Conservation (phyloP, 495 filamentous ascomycete genomes). For the Aspergillus wentii region DNA sequence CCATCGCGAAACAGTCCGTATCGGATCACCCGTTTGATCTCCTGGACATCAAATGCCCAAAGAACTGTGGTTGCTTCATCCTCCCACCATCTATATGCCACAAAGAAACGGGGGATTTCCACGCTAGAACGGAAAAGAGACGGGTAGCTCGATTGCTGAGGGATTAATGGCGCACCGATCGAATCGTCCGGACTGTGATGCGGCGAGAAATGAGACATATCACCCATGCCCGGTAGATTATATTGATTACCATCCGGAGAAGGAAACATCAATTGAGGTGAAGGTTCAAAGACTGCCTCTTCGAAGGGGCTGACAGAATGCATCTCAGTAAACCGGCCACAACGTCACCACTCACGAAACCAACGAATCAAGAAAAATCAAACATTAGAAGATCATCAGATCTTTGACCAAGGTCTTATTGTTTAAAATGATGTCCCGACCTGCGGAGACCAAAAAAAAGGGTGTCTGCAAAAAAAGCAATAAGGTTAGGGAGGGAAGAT, state of each 20-base stretch:
- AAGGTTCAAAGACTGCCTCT: neutral
- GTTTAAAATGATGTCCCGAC: no score
- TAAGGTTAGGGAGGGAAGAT: no score
- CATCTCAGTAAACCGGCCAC: neutral
- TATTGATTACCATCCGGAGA: no score
- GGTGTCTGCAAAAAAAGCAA: no score
- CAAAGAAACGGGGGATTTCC: constrained; percentile 28
- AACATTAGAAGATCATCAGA: no score
- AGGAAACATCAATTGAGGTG: no score
- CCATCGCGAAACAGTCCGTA: constrained; percentile 32
- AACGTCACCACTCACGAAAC: no score
- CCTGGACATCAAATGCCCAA: constrained; percentile 37
- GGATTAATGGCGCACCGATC: constrained; percentile 6
- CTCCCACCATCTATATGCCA: constrained; percentile 39
- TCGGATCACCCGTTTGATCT: constrained; percentile 34
- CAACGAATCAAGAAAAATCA: no score
- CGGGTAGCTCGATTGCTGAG: constrained; percentile 20
- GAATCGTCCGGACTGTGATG: neutral
- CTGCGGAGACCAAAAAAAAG: no score
- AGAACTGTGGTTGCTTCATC: constrained; percentile 35
- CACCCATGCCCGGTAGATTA: no score
- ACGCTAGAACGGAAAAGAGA: constrained; percentile 24
- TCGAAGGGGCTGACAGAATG: neutral
- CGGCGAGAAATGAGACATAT: constrained; percentile 9
- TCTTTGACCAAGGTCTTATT: no score